Conservation (phyloP, 169 alveolate genomes). For the Plasmodium falciparum region DNA sequence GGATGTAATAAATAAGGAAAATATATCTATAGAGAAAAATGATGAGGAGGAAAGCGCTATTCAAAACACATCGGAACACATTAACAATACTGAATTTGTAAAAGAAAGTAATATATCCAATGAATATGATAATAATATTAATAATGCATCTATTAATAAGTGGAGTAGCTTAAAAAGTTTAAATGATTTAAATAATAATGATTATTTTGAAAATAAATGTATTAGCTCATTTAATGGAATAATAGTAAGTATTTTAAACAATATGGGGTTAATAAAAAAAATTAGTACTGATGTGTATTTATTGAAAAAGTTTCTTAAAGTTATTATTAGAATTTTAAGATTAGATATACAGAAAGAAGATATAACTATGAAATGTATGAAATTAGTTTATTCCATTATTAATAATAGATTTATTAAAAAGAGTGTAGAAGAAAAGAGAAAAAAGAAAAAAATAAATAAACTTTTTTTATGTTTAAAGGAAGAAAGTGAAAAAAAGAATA, state of each 20-base stretch:
- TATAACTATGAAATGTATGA: constrained; percentile 67
- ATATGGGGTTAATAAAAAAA: constrained; percentile 56
- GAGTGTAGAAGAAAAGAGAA: neutral
- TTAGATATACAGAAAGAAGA: constrained; percentile 72
- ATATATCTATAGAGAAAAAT: neutral
- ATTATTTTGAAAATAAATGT: constrained; percentile 73
- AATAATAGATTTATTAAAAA: constrained; percentile 62
- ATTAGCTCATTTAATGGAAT: constrained; percentile 63
- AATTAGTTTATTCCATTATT: constrained; percentile 58
- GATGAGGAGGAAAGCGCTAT: neutral
- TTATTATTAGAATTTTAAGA: constrained; percentile 52
- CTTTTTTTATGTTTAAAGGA: constrained; percentile 35
- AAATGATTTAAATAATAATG: constrained; percentile 21
- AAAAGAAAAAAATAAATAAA: constrained; percentile 36
- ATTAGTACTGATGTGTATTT: constrained; percentile 35
- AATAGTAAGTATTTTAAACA: constrained; percentile 30
- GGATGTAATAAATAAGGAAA: neutral
- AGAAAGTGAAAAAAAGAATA: constrained; percentile 66
- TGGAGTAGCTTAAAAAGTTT: constrained; percentile 14
- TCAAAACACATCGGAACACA: neutral
- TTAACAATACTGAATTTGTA: neutral
- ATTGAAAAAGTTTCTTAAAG: constrained; percentile 58
- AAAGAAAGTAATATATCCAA: neutral
- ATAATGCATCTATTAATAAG: neutral
- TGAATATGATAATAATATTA: neutral